Evolutionary conservation across 2,329 filamentous ascomycete genomes (phyloP), one percentile per base, ranked within the genome.

Genomic region (Sporothrix variecibatus): DNA sequence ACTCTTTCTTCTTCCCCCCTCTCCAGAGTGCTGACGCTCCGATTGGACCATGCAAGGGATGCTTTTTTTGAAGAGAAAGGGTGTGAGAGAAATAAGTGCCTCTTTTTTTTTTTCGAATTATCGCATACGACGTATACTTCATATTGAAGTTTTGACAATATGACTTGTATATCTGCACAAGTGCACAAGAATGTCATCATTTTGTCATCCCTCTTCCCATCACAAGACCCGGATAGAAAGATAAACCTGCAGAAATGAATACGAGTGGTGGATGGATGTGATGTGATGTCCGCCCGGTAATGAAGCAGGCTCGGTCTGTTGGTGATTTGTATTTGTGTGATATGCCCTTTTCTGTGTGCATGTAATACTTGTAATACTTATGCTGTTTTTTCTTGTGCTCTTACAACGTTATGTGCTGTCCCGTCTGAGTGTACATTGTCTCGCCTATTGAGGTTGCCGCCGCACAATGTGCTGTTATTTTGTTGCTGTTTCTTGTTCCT

Each of bases 31-130:
- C 58, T 40, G 58, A 34, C 43, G 7, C 58, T 72, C 60, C 71
- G 71, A 72, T 72, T 72, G 71, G 71, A 15, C 71, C 17, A 46
- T 11, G 60, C 60, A 28, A 69, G 71, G 62, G 56, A 72, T 72
- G 71, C 43, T 1, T 4, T 49, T 51, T 31, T 2, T 8, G 8
- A 26, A 26, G 51, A 70, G 6, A 38, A 53, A 69, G 65, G 64
- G 40, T 51, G 43, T 68, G n/a, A 43, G 34, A 40, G 20, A 40
- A 11, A 20, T 34, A 7, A 11, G 12, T 38, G 12, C 34, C 12
- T 7, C 26, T 68, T 34, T 3, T 34, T 34, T 2, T 51, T n/a
- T 8, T 68, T 38, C 15, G 11, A 40, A n/a, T 68, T 51, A 51
- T 51, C 28, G 65, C 65, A 68, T 51, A 46, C 38, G 20, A 3